Percentiles rank a stretch among this genome's conserved stretches.
These are phyloP conservation scores for Boletus barrowsii DNA, from an alignment of 768 basidiomycete genomes.

Conservation along the genomic window DNA sequence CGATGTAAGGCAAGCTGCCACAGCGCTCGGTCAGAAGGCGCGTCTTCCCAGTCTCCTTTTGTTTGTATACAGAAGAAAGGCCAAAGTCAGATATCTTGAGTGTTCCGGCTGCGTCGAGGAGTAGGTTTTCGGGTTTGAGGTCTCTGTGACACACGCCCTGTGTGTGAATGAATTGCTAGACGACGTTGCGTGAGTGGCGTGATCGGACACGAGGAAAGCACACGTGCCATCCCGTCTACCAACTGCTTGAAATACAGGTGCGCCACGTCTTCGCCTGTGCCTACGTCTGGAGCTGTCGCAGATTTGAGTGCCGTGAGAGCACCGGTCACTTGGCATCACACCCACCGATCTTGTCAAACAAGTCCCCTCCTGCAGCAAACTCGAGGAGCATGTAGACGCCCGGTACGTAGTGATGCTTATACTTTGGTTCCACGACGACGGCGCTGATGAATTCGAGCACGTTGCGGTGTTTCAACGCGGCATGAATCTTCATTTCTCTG, in stretches of 20 bases:
- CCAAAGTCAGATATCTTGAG: slow-evolving; percentile 97
- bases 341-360: slow-evolving; percentile 98
- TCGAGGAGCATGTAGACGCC: slow-evolving; percentile 94
- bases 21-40: slow-evolving; percentile 77
- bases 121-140: slow-evolving; percentile 93
- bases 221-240: slow-evolving; percentile 72
- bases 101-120: slow-evolving; percentile 77
- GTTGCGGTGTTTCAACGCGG: slow-evolving; percentile 71
- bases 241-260: slow-evolving; percentile 91
- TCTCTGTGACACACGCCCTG: slow-evolving; percentile 96
- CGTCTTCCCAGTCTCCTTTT: slow-evolving; percentile 77
- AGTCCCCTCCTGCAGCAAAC: slow-evolving; percentile 87
- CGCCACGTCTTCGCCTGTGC: slow-evolving; percentile 81
- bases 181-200: neutral
- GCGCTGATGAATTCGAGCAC: slow-evolving; percentile 84
- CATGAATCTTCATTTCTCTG: slow-evolving; percentile 91
- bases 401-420: slow-evolving; percentile 57
- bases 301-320: neutral
- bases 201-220: neutral
- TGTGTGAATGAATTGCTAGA: slow-evolving; percentile 75
- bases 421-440: slow-evolving; percentile 66
- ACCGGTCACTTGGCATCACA: slow-evolving; percentile 1
- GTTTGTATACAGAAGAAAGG: slow-evolving; percentile 82
- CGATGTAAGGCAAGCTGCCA: slow-evolving; percentile 91
- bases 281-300: slow-evolving; percentile 79